Evolutionary conservation across 2,329 filamentous ascomycete genomes (phyloP), one percentile per base, ranked within the genome.

Genomic region (Ascochyta pisi): DNA sequence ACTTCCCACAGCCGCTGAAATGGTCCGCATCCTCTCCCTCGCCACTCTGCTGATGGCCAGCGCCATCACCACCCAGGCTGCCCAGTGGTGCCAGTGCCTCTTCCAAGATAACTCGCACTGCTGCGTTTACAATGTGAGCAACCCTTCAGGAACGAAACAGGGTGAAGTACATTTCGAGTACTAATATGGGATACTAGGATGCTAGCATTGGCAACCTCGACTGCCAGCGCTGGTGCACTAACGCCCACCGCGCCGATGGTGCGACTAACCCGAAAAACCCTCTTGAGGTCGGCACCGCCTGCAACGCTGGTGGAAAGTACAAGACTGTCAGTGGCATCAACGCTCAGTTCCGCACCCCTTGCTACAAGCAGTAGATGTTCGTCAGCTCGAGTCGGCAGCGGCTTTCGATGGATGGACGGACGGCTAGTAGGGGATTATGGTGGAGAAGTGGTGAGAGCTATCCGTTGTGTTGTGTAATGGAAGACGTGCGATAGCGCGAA

Each of bases 241-340:
- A 40, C 38, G 54, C 23, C 33, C 54, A 57, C 23, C 43, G 33
- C 4, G 49, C 41, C 33, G 54, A 57, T 44, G 9, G 50, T 38
- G 33, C 31, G 4, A 50, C 54, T 31, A 42, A 49, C 46, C 46
- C 46, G 38, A 50, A 50, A 4, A 49, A 49, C 37, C 46, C 46
- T 50, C 46, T 50, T 50, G 46, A 50, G 38, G 46, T 3, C n/a
- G 46, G 46, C 46, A 39, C 42, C 31, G 44, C 50, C 23, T 57
- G 54, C 48, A 57, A 57, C 19, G 49, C 54, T 57, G 49, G 54
- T 12, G 54, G 54, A 39, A 53, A 53, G 38, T 57, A 52, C 43
- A 46, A 44, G 12, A 52, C 47, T 24, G 54, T 48, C 22, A 44
- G 48, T 44, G 38, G 44, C n/a, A 48, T 57, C n/a, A 53, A 44